Base-by-base conservation (phyloP, 2,329 filamentous ascomycete genomes). In the Escovopsis sp. region DNA sequence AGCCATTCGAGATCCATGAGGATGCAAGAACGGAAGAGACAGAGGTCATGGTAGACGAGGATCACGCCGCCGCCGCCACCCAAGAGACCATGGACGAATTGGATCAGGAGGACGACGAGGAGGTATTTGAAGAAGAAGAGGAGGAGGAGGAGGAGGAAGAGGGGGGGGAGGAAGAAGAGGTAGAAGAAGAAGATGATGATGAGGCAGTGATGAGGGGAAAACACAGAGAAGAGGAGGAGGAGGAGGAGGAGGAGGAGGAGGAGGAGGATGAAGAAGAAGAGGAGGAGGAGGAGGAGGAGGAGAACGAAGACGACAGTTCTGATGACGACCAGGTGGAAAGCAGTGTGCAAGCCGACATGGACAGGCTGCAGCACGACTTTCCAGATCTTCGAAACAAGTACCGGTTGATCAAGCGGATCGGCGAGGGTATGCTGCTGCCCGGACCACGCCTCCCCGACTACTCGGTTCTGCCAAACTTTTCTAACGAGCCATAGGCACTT, bases 361-460 rank as follows among this genome's bases (percentile, higher is more conserved):
- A 78, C 40, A 84, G 79, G 50, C 76, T 98, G 43, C 80, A 89
- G 52, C 70, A 77, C 41, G 81, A 79, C 30, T 95, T 96, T 57
- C 79, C 79, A 32, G 84, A 83, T 40, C 93, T 96, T 58, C 81
- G 75, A 49, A 73, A 84, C 53, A 78, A 81, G 44, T 98, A 89
- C 62, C 80, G 88, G 41, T 65, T 98, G 42, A 91, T 98, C 58
- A 95, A 95, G 63, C 81, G 89, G 47, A 98, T 98, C 55, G 91
- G 91, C 55, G 91, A 98, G 74, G 91, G 87, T 88, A 63, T 43
- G 55, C 51, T 29, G 11, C 20, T 29, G 11, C 11, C 8, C 27
- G 27, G 11, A 9, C 8, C 27, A 9, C 11, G 11, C 11, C 27
- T 11, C 7, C 27, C 27, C 7, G 27, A 11, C 27, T 11, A 29